Evolutionary conservation across 2,329 filamentous ascomycete genomes (phyloP).

Genomic region (Penicillium sp.): DNA sequence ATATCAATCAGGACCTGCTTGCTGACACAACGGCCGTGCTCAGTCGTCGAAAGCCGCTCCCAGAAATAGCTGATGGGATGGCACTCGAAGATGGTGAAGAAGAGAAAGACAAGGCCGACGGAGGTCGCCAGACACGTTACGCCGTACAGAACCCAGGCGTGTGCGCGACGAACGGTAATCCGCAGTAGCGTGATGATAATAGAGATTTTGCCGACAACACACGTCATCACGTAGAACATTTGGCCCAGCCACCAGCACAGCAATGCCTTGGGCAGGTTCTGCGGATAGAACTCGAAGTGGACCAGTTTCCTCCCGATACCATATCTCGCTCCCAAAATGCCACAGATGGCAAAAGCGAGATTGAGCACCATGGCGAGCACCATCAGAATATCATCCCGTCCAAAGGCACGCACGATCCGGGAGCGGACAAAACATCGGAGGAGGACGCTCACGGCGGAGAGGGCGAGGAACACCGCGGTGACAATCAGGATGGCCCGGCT

Average conservation of each 20-base stretch:
- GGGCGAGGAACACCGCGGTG: constrained; percentile 38
- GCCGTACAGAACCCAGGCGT: constrained; percentile 47
- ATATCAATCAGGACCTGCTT: constrained; percentile 50
- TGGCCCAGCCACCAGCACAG: constrained; percentile 54
- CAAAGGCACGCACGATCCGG: constrained; percentile 39
- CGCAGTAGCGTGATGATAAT: constrained; percentile 54
- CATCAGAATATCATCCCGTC: constrained; percentile 38
- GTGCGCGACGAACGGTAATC: constrained; percentile 45
- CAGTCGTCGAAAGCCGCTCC: constrained; percentile 26
- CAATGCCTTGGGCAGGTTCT: no score
- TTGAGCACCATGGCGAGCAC: constrained; percentile 23
- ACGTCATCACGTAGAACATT: constrained; percentile 50
- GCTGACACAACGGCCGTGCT: constrained; percentile 43
- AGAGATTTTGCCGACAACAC: constrained; percentile 48
- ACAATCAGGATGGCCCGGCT: constrained; percentile 25
- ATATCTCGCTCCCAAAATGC: constrained; percentile 25
- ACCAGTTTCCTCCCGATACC: constrained; percentile 22
- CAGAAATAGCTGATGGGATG: constrained; percentile 51
- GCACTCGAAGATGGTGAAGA: constrained; percentile 53
- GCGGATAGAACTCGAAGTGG: constrained; percentile 19
- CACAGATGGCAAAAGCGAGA: constrained; percentile 27
- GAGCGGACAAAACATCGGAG: constrained; percentile 44
- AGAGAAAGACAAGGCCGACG: constrained; percentile 49
- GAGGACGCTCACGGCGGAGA: constrained; percentile 40
- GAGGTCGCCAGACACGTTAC: constrained; percentile 44